Evolutionary conservation across 169 alveolate genomes (phyloP), one percentile per base, ranked within the genome.

Genomic region (Plasmodium knowlesi): DNA sequence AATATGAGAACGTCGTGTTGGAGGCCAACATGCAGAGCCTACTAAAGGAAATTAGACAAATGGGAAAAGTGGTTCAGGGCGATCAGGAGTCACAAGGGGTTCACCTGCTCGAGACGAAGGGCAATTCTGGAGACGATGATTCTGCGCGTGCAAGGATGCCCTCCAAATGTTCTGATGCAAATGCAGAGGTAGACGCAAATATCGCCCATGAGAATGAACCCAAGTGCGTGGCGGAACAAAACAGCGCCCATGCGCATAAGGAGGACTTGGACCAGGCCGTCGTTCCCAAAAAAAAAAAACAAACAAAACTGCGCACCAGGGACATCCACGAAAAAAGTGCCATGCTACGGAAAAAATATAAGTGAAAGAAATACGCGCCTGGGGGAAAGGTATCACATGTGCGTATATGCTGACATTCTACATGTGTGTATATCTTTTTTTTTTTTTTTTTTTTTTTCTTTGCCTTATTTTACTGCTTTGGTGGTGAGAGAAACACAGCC

Each of bases 1-100:
- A 85, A 85, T 53, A n/a, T 32, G 93, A 85, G 71, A 85, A 85
- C 53, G 67, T 34, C 84, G 82, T 76, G 57, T 70, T 85, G 14
- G 81, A 78, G 61, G 80, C 79, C 57, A 85, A 76, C 43, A 34
- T 78, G 85, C 73, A 76, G 67, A 85, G 93, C 71, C 43, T 85
- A 43, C 28, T 53, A 22, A 54, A 76, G 28, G 93, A 85, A 28
- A 85, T 85, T 32, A 54, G 54, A 14, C 86, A 73, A 85, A 74
- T 85, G 67, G 34, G 12, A 19, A 67, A 67, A 9, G 14, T 39
- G 32, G n/a, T n/a, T 16, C 39, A 67, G 37, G 41, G 30, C n/a
- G 76, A 67, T 4, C 25, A 61, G 10, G n/a, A 0, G 39, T 37
- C n/a, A n/a, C n/a, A n/a, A n/a, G n/a, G n/a, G n/a, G n/a, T n/a